Evolutionary conservation across 495 filamentous ascomycete genomes (phyloP).

Genomic region (Corynascus novoguineensis): DNA sequence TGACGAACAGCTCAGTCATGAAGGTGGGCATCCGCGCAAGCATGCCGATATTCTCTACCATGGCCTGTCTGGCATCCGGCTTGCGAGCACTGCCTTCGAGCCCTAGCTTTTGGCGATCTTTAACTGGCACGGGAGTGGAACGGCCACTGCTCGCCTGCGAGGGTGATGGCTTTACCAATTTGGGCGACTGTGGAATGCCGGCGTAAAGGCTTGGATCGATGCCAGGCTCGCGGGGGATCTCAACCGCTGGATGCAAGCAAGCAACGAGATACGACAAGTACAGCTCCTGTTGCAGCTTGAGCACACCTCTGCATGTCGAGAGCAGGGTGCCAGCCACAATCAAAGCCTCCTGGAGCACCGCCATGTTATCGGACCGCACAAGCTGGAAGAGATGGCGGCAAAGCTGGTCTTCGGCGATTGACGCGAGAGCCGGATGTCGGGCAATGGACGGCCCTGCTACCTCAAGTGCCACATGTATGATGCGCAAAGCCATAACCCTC

Average conservation of each 20-base stretch:
- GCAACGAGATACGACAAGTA: constrained; percentile 92
- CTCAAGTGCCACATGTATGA: constrained; percentile 95
- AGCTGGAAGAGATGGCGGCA: constrained; percentile 96
- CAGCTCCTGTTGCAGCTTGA: constrained; percentile 96
- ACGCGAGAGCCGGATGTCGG: constrained; percentile 82
- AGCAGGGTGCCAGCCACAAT: constrained; percentile 87
- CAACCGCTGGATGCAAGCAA: constrained; percentile 85
- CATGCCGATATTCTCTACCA: constrained; percentile 94
- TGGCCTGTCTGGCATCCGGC: constrained; percentile 92
- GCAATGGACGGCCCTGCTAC: constrained; percentile 95
- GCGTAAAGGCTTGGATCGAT: constrained; percentile 91
- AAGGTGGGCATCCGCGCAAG: constrained; percentile 87
- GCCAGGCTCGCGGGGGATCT: constrained; percentile 83
- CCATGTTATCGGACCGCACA: constrained; percentile 91
- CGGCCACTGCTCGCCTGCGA: constrained; percentile 76
- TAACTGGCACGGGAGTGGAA: constrained; percentile 87
- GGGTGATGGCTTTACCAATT: constrained; percentile 72
- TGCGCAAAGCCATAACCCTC: constrained; percentile 93
- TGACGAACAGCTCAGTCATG: constrained; percentile 92
- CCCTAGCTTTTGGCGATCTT: constrained; percentile 87
- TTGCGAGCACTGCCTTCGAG: constrained; percentile 88
- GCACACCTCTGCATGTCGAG: constrained; percentile 81
- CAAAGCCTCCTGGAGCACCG: constrained; percentile 83
- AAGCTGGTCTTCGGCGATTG: constrained; percentile 84
- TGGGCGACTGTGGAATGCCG: constrained; percentile 86